Percentiles rank a stretch among this genome's conserved stretches.
Evolutionary conservation across 73 alveolate genomes (phyloP).

Genomic region (Loxodes magnus): DNA sequence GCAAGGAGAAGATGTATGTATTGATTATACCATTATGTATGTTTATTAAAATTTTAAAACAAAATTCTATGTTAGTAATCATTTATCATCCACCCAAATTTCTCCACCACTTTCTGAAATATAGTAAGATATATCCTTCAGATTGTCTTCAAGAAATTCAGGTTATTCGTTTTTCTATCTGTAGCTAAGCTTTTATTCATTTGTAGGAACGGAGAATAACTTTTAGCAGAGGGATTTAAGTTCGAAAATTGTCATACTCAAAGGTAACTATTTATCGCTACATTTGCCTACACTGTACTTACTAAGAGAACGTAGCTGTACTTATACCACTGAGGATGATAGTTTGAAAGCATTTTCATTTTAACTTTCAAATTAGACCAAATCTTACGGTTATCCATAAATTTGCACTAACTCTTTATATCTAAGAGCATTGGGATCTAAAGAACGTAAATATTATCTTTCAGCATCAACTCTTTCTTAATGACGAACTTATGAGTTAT

Average conservation of each 20-base stretch:
- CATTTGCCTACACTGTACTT: conserved; percentile 16
- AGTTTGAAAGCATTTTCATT: no score
- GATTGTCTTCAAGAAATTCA: conserved; percentile 34
- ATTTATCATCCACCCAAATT: conserved; percentile 15
- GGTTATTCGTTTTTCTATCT: conserved; percentile 8
- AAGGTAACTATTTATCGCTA: conserved; percentile 22
- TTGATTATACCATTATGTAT: no score
- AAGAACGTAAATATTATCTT: conserved; percentile 14
- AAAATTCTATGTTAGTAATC: no score
- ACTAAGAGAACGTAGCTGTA: conserved; percentile 11
- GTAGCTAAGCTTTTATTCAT: conserved; percentile 11
- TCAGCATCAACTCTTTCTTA: conserved; percentile 37
- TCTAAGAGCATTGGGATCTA: not conserved
- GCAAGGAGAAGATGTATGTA: no score
- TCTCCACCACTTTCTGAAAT: conserved; percentile 28
- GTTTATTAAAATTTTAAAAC: no score
- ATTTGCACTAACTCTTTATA: not conserved
- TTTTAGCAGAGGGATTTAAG: conserved; percentile 35
- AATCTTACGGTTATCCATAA: conserved; percentile 4
- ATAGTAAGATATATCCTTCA: conserved; percentile 27
- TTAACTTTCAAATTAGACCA: no score
- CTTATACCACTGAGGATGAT: no score
- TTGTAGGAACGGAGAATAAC: conserved; percentile 22
- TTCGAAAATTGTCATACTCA: conserved; percentile 33
- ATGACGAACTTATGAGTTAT: conserved; percentile 20